These are phyloP conservation scores for Aspergillus sparsus DNA, from an alignment of 495 filamentous ascomycete species.

Conservation along the genomic window DNA sequence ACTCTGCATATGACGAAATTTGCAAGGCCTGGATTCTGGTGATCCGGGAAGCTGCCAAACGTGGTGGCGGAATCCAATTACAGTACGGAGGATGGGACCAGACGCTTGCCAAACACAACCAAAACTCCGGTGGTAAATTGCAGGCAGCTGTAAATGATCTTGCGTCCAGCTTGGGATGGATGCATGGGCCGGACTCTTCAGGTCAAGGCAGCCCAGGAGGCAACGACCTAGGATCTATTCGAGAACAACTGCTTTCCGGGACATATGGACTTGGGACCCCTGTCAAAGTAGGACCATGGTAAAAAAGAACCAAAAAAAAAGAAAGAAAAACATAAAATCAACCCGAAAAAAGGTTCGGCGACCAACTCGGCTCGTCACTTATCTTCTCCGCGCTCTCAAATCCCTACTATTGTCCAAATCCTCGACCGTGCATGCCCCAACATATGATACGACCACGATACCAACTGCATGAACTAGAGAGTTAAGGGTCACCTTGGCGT, in stretches of 20 bases:
- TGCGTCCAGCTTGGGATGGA: slow-evolving; percentile 73
- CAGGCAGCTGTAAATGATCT: slow-evolving; percentile 78
- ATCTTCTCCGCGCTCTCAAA: slow-evolving; percentile 23
- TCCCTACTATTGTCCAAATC: slow-evolving; percentile 27
- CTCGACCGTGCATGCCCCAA: slow-evolving; percentile 38
- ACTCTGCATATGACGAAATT: slow-evolving; percentile 94
- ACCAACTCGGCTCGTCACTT: slow-evolving; percentile 13
- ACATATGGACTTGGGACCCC: slow-evolving; percentile 70
- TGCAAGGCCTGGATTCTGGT: slow-evolving; percentile 90
- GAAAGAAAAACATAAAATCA: too few species aligned
- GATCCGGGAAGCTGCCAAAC: slow-evolving; percentile 86
- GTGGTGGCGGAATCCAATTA: slow-evolving; percentile 84
- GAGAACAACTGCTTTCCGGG: slow-evolving; percentile 77
- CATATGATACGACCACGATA: slow-evolving; percentile 52
- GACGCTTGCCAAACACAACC: slow-evolving; percentile 83
- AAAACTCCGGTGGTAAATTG: slow-evolving; percentile 79
- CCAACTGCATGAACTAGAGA: slow-evolving; percentile 51
- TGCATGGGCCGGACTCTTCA: slow-evolving; percentile 57
- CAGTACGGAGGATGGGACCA: slow-evolving; percentile 95
- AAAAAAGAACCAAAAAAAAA: slow-evolving; percentile 18
- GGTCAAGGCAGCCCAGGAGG: slow-evolving; percentile 41
- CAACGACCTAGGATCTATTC: slow-evolving; percentile 63
- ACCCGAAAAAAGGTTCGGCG: background rate
- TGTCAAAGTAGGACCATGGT: slow-evolving; percentile 75
- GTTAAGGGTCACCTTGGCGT: slow-evolving; percentile 48